Conservation (phyloP, 139 green algal genomes). For the Chlorella sp. region DNA sequence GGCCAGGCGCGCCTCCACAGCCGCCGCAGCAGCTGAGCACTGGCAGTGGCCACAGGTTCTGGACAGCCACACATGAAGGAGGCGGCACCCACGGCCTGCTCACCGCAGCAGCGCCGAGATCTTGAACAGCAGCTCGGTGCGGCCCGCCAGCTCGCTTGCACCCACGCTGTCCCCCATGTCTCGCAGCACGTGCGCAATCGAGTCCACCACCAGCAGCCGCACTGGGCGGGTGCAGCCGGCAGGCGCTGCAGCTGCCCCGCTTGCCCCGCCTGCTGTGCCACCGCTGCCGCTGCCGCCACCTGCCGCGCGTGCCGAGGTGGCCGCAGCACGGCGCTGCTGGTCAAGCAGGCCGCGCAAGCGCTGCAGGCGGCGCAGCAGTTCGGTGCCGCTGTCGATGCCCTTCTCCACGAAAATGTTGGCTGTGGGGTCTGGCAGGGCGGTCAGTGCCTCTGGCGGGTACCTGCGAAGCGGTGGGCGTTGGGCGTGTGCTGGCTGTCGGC, state of each 20-base stretch:
- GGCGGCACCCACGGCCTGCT: slow-evolving; percentile 15
- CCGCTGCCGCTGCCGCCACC: background rate
- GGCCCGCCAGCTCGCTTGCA: slow-evolving; percentile 48
- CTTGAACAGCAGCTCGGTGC: slow-evolving; percentile 70
- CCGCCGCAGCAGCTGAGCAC: background rate
- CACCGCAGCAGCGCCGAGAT: slow-evolving; percentile 55
- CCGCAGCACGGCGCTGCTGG: background rate
- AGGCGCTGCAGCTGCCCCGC: background rate
- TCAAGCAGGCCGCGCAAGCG: slow-evolving; percentile 15
- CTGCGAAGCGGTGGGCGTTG: too few relatives aligned
- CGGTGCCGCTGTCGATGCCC: slow-evolving; percentile 43
- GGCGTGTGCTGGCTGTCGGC: too few relatives aligned
- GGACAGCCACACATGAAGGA: background rate
- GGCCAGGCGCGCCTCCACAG: too few relatives aligned
- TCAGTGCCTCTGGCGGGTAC: slow-evolving; percentile 25
- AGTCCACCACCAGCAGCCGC: slow-evolving; percentile 81
- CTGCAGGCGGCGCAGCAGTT: slow-evolving; percentile 57
- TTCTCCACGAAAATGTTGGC: slow-evolving; percentile 67
- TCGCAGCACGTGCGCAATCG: slow-evolving; percentile 74
- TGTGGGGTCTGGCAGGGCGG: slow-evolving; percentile 15
- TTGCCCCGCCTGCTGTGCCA: background rate
- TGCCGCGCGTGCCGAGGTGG: background rate
- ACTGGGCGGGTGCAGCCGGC: slow-evolving; percentile 28
- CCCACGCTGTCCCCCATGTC: slow-evolving; percentile 41
- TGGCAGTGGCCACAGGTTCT: background rate